A percentile compares a stretch with the other conserved stretches of the same genome.
phyloP scores from a whole-genome alignment of 1,139 yeast genomes.

The Diutina catenulata region DNA sequence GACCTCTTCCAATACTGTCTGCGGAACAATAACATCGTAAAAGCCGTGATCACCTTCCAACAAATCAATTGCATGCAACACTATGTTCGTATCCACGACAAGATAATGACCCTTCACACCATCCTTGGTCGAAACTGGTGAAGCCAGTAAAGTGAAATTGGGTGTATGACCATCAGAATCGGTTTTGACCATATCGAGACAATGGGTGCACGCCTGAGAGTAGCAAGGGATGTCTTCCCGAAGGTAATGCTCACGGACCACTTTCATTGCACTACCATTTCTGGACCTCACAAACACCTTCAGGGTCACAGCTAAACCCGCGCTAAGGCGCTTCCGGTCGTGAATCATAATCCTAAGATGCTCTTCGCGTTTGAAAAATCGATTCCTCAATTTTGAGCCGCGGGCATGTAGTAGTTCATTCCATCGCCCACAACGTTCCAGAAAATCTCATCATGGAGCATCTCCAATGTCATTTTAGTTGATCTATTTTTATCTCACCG shows the following conservation, averaged over 20 bases:
- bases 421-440: too few relatives aligned
- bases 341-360: too few relatives aligned
- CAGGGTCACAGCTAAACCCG: conserved; percentile 66
- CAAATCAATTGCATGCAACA: conserved; percentile 79
- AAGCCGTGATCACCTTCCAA: conserved; percentile 70
- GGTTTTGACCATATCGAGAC: conserved; percentile 46
- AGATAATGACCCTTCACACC: conserved; percentile 46
- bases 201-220: conserved; percentile 54
- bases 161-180: conserved; percentile 44
- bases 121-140: conserved; percentile 30
- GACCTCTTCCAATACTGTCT: conserved; percentile 89
- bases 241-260: conserved; percentile 88
- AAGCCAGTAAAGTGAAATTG: conserved; percentile 35
- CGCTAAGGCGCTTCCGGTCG: conserved; percentile 34
- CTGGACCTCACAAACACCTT: conserved; percentile 88
- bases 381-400: too few relatives aligned
- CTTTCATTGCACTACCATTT: conserved; percentile 80
- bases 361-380: too few relatives aligned
- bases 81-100: conserved; percentile 81
- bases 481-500: too few relatives aligned
- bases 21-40: conserved; percentile 85
- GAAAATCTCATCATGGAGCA: too few relatives aligned
- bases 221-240: conserved; percentile 89
- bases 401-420: too few relatives aligned
- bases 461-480: too few relatives aligned